Base-by-base conservation (phyloP, 805 yeast species). In the Candida sphagnicola region DNA sequence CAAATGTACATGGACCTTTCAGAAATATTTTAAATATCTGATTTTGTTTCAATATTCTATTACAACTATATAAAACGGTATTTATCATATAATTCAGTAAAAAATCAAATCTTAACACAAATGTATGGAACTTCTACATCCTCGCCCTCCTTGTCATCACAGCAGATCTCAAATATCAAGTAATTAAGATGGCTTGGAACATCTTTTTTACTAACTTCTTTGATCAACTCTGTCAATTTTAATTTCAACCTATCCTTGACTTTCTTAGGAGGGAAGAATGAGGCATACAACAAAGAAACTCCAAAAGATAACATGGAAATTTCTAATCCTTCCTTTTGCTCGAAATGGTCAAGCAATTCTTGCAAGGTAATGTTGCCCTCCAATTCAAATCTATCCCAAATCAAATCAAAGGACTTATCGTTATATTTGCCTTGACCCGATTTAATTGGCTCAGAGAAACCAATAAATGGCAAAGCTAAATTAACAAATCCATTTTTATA, bases 61-160 rank as follows among this genome's bases (percentile, higher is more conserved):
- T 26, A 26, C 8, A 26, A 13, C 29, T 8, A 13, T 26, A 26
- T 26, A 26, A 8, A 26, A 26, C 15, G 5, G 12, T 26, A 26
- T 26, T 26, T 26, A 26, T 26, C 29, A 26, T 26, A 8, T 8
- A 5, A 13, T 26, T 6, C 24, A 6, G 24, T 6, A 13, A 5
- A 8, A 26, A 33, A 13, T 43, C 50, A 65, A 34, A 65, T 42
- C 49, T 58, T 62, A 15, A 90, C 77, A 40, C 85, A 79, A 44
- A 90, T 76, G 57, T 78, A 89, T 23, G 99, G 99, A 46, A 89
- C 87, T 52, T 90, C 98, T 15, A 89, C 96, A 59, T 93, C 99
- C 58, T 93, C 98, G 25, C 91, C 99, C 33, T 82, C 75, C 54
- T 78, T 71, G 59, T 93, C 99, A 54, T 93, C 98, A 44, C 91